Conservation (phyloP, 228 moss, liverwort and hornwort genomes). For the Sphagnum fallax region DNA sequence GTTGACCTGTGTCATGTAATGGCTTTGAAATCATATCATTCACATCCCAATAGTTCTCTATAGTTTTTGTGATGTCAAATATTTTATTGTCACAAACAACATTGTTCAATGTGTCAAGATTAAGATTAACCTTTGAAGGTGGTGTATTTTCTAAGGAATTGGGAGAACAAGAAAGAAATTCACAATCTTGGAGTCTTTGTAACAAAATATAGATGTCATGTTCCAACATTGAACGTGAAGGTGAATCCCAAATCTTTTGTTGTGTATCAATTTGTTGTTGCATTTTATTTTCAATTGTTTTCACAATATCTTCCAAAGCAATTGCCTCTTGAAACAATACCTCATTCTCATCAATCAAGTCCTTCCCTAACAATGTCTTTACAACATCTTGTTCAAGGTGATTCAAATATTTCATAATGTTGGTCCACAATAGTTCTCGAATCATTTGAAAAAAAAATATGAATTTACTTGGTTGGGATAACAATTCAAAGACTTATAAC, state of each 20-base stretch:
- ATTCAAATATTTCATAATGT: background rate
- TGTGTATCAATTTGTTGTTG: background rate
- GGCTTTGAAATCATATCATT: background rate
- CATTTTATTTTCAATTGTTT: background rate
- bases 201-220: background rate
- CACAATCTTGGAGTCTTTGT: background rate
- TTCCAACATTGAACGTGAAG: constrained; percentile 1
- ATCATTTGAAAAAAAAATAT: background rate
- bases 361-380: background rate
- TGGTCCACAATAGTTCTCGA: background rate
- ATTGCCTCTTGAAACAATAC: background rate
- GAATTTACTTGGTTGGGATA: no score
- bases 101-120: background rate
- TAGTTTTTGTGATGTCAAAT: no score
- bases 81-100: background rate
- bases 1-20: background rate
- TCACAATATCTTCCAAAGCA: constrained; percentile 3
- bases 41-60: background rate
- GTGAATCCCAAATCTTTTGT: constrained; percentile 2
- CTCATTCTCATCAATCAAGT: constrained; percentile 6
- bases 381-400: background rate
- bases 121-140: background rate
- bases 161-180: background rate
- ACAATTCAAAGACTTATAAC: no score
- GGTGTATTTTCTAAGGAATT: background rate